Evolutionary conservation across 2,329 filamentous ascomycete genomes (phyloP), one percentile per base, ranked within the genome.

Genomic region (Zymoseptoria passerinii): DNA sequence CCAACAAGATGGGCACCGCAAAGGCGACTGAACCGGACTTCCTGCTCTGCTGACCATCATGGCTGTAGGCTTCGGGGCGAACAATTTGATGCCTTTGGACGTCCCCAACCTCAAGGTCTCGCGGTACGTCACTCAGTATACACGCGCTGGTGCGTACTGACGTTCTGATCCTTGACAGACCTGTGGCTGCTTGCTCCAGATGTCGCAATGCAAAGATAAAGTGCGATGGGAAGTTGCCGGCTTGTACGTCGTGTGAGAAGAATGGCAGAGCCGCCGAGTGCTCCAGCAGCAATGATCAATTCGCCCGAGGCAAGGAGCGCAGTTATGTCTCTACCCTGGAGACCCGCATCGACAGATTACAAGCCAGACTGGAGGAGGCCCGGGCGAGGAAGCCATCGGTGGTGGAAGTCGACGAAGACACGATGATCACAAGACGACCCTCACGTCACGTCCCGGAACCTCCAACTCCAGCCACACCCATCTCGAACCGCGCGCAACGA

Each of bases 321-420:
- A 97, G 92, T 74, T 99, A 97, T 79, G 92, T 97, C 50, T 90
- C 92, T 7, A 95, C 92, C 0, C 81, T 99, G n/a, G 92, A 97
- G 73, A 84, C 92, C 16, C 86, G 89, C 58, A 87, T 95, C 65
- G 92, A 97, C 72, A 90, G 89, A 73, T 82, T 97, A 8, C 89
- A 96, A 73, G 87, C 85, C 70, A 85, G 86, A 58, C 81, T 96
- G 52, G 73, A 75, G 19, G 78, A 81, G 60, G 80, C 82, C 35
- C 88, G 84, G 74, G 86, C 86, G 54, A 83, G 84, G 19, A 84
- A 88, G 63, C 90, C 89, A 65, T 86, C 83, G 10, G 88, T 88
- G 3, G 79, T 89, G 16, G 78, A 82, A 23, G 80, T 86, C 64
- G 86, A 89, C 61, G 76, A 78, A 10, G 86, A 79, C 29, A 67